Conservation (phyloP, 2,329 filamentous ascomycete species). For the Clonostachys chloroleuca region DNA sequence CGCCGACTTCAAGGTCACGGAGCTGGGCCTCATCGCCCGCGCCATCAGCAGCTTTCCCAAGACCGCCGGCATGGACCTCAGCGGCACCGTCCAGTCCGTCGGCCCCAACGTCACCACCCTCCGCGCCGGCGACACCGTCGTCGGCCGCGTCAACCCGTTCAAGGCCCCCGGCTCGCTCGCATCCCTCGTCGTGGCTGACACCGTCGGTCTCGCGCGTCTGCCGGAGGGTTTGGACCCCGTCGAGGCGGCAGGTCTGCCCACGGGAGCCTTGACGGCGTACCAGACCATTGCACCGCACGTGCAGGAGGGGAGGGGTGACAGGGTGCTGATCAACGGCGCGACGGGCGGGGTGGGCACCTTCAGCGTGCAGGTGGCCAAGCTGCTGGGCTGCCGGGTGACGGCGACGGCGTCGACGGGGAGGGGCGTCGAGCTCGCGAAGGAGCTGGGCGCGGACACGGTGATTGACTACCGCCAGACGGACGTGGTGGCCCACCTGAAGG, state of each 20-base stretch:
- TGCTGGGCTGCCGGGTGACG: conserved; percentile 55
- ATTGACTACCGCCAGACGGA: conserved; percentile 54
- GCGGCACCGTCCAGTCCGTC: conserved; percentile 37
- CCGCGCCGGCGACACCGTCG: conserved; percentile 33
- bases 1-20: conserved; percentile 43
- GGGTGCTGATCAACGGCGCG: conserved; percentile 62
- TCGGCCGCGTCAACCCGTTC: conserved; percentile 25
- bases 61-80: conserved; percentile 44
- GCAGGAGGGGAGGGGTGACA: conserved; percentile 48
- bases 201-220: conserved; percentile 26
- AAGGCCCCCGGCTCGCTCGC: conserved; percentile 32
- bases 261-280: conserved; percentile 42
- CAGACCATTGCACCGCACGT: conserved; percentile 41
- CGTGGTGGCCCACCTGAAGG: conserved; percentile 38
- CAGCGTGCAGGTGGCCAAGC: conserved; percentile 61
- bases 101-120: conserved; percentile 18
- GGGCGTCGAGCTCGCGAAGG: conserved; percentile 43
- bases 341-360: conserved; percentile 59
- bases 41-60: conserved; percentile 26
- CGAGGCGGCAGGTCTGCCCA: conserved; percentile 34
- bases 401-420: conserved; percentile 57
- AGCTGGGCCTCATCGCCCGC: conserved; percentile 29
- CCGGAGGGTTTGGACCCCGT: conserved; percentile 31
- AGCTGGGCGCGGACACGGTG: conserved; percentile 60
- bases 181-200: conserved; percentile 31